Base-by-base conservation (phyloP, 1,284 basidiomycete species). In the Quambalaria eucalypti region DNA sequence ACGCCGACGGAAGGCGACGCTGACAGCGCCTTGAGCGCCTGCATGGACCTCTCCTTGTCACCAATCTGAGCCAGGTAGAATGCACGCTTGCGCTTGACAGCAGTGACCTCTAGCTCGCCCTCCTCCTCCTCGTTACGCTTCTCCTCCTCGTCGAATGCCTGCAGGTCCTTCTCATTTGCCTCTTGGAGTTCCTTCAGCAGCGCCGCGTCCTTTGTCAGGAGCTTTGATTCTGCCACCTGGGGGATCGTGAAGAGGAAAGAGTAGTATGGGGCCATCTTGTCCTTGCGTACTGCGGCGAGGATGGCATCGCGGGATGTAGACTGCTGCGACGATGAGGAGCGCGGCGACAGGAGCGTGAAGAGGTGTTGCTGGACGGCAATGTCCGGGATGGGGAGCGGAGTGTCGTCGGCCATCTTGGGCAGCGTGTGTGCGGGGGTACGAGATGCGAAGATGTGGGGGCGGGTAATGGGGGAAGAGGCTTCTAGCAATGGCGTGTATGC, bases 61-160 rank as follows among this genome's bases (percentile, higher is more conserved):
- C 92, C 93, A 68, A 97, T 95, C 61, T 83, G 81, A 14, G 88
- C 90, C 19, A 92, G 77, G 77, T 92, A 90, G 65, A 84, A 86
- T 16, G 93, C 92, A 60, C 85, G 82, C n/a, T 86, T 87, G 57
- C 87, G 83, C 53, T 95, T 79, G 4, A 86, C 85, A 64, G 95
- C 91, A 25, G 85, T 86, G 62, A 97, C 87, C 76, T 98, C 93
- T 8, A 86, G 87, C 77, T 97, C 92, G 50, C 92, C 93, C 71
- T 92, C 85, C 9, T 85, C 90, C 79, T 90, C 87, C 78, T 90
- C 83, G 0, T 91, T 90, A 66, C 92, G 88, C 64, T 83, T 84
- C 49, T 95, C 80, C 59, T 87, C 81, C 61, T 85, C 83, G 52
- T 95, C 87, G 7, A 97, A 79, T 61, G 82, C 82, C 57, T 84